Percentiles rank a stretch among this genome's conserved stretches.
Conservation (phyloP, 2,329 filamentous ascomycete species). For the Epichloe aotearoae region DNA sequence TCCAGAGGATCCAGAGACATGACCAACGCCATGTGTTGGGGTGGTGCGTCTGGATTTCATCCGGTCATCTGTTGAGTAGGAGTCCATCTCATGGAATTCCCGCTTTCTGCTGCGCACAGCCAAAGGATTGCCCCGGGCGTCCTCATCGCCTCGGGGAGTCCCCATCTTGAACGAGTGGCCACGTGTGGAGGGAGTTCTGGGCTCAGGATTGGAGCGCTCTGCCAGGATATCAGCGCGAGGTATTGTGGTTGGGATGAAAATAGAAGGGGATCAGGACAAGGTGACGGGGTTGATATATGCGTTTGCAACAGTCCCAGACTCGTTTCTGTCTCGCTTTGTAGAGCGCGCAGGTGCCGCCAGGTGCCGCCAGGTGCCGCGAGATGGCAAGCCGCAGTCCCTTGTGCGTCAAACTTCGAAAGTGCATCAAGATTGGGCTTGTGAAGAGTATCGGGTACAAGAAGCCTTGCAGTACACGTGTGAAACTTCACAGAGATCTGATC, state of each 20-base stretch:
- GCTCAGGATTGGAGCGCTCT: not conserved
- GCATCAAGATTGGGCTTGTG: not conserved
- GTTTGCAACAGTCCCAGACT: not conserved
- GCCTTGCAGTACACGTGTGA: not conserved
- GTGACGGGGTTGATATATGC: not conserved
- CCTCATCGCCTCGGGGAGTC: not conserved
- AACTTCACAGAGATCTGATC: not conserved
- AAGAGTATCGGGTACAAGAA: not conserved
- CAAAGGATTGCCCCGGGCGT: constrained; percentile 5
- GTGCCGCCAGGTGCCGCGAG: not conserved
- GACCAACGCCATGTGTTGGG: constrained; percentile 6
- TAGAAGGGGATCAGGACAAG: not conserved
- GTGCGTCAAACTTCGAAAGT: not conserved
- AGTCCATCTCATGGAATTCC: constrained; percentile 10
- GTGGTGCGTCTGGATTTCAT: constrained; percentile 23
- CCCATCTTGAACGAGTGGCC: not conserved
- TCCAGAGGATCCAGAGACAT: not conserved
- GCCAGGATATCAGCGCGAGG: not conserved
- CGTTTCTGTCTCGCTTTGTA: not conserved
- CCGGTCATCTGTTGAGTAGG: constrained; percentile 6
- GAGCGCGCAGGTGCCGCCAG: not conserved
- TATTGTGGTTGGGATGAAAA: not conserved
- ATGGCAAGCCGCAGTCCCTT: not conserved
- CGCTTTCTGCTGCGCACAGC: constrained; percentile 20
- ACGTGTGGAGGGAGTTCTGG: not conserved